Evolutionary conservation across 192 early-diverging fungal species (phyloP).

Genomic region (Backusella morwellensis): DNA sequence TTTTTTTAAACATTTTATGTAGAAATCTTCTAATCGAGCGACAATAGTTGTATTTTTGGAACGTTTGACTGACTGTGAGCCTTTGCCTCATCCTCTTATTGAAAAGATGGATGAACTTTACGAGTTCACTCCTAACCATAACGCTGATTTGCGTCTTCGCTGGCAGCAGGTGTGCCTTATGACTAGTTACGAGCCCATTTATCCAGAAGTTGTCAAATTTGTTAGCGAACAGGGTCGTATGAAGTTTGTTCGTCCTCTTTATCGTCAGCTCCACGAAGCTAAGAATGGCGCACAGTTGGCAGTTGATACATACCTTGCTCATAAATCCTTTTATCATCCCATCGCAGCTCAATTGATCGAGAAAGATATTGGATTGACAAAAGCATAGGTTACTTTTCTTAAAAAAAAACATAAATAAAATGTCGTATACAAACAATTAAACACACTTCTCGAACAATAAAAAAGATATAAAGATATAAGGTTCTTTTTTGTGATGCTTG

Average conservation of each 20-base stretch:
- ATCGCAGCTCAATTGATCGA: constrained; percentile 89
- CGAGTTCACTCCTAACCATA: constrained; percentile 62
- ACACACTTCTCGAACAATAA: constrained; percentile 3
- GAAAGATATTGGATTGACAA: constrained; percentile 69
- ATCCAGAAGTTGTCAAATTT: constrained; percentile 75
- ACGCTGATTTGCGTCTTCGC: constrained; percentile 84
- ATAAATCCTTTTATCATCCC: constrained; percentile 89
- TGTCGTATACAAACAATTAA: neutral
- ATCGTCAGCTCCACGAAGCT: constrained; percentile 64
- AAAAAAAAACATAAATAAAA: neutral
- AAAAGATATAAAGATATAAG: neutral
- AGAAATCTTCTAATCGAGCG: neutral
- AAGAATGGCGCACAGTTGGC: constrained; percentile 77
- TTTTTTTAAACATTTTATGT: neutral
- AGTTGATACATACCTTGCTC: constrained; percentile 70
- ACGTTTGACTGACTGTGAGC: constrained; percentile 59
- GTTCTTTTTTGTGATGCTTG: neutral
- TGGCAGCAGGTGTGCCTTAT: constrained; percentile 86
- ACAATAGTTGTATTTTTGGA: constrained; percentile 80
- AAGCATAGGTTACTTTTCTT: neutral
- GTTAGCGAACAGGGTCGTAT: constrained; percentile 88
- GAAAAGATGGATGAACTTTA: constrained; percentile 73
- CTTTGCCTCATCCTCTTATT: constrained; percentile 61
- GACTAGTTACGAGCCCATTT: constrained; percentile 73
- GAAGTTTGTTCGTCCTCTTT: constrained; percentile 90